Evolutionary conservation across 2,329 filamentous ascomycete species (phyloP), one percentile per base, ranked within the genome.

Genomic region (Botryotinia calthae): DNA sequence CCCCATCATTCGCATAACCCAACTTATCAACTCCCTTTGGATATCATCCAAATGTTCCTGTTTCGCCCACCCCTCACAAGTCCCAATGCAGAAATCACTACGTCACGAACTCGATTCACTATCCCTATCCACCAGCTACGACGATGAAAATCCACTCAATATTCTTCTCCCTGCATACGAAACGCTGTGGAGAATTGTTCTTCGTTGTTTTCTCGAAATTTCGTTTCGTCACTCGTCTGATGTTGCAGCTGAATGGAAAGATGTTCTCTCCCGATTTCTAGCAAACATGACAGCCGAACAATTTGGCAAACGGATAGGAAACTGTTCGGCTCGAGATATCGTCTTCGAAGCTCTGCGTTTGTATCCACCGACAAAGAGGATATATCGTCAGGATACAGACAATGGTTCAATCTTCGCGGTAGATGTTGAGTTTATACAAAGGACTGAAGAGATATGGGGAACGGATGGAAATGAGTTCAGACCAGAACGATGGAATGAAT

Each of bases 161-260:
- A 54, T 74, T 5, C 48, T 76, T 2, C 51, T 76, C 5, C 75
- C 75, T 5, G 72, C 73, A 9, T 76, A 75, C 68, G 72, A 76
- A 54, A 75, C 72, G 1, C 34, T 76, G 0, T 76, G 72, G 75
- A 58, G 67, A 20, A 65, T 75, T 7, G 72, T 76, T 1, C 68
- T 76, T 20, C 70, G 70, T 6, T 71, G 66, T 42, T 75, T 74
- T 37, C 44, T 73, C 2, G 61, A 67, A 66, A 28, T 72, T 62
- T 44, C 66, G 18, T 72, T 61, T 42, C 64, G 51, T 28, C 54
- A 69, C 37, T 12, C 42, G 34, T 48, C 46, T 12, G 16, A 54
- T 37, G 2, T n/a, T 20, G 48, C 64, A 10, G 22, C 42, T 8
- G 42, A 28, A 16, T 69, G 54, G 51, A 69, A 42, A 62, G 22